Evolutionary conservation across 1,284 basidiomycete genomes (phyloP), one percentile per base, ranked within the genome.

Genomic region (Ganoderma multipileum): DNA sequence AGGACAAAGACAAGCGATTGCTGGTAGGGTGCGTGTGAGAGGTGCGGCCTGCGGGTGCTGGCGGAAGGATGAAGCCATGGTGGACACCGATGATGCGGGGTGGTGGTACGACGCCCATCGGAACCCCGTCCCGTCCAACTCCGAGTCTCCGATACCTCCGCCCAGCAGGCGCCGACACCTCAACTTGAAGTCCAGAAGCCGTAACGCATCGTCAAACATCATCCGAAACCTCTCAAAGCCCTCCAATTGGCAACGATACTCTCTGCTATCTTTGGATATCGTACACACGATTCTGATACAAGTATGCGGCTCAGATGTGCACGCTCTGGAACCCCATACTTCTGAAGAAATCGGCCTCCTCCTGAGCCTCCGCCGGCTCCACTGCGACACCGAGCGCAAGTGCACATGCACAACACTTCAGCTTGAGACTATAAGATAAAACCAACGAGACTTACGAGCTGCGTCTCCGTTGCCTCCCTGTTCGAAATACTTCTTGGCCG

Each of bases 401-500:
- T 50, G 2, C n/a, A 50, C 47, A n/a, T n/a, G n/a, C n/a, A 23
- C 9, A n/a, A 50, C 30, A n/a, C 9, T 38, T 57, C 33, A 57
- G 18, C 55, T 38, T 9, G 16, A 4, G 4, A 7, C 30, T 8
- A 3, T 9, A 38, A 16, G 47, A 16, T 9, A 9, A 28, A 12
- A 20, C 8, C 12, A 30, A 38, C 9, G 20, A 12, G 9, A 65
- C 64, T 60, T 39, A 65, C 64, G 14, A 52, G 58, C 58, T 20
- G 28, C 58, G 12, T 52, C 14, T 16, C 60, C 68, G 26, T 55
- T 23, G 9, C 50, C 39, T 54, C 60, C 57, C 26, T 68, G 47
- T 28, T n/a, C 50, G 54, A 63, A 63, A 41, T 63, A 65, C n/a
- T 55, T 55, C 41, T 63, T 62, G 23, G 61, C 6, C 44, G 41